These are phyloP conservation scores for Fusarium sp. DNA, from an alignment of 2,329 filamentous ascomycete genomes.

Conservation along the genomic window DNA sequence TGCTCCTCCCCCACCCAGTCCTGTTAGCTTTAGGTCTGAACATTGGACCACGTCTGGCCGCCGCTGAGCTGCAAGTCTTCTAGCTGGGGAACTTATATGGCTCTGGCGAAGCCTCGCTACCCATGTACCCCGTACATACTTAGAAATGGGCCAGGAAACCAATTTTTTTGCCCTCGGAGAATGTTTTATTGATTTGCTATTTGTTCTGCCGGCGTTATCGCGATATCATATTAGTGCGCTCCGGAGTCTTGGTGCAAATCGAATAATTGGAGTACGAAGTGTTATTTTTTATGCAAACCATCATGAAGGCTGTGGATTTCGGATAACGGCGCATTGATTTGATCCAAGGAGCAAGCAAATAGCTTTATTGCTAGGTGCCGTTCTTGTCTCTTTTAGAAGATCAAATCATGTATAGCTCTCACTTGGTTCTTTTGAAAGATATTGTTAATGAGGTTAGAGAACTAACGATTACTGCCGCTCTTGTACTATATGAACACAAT, in stretches of 20 bases:
- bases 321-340: slow-evolving; percentile 32
- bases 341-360: slow-evolving; percentile 28
- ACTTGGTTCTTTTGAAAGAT: background rate
- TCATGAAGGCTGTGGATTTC: slow-evolving; percentile 13
- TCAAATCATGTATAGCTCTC: background rate
- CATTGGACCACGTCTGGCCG: slow-evolving; percentile 58
- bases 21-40: slow-evolving; percentile 68
- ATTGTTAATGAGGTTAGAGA: slow-evolving; percentile 3
- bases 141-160: background rate
- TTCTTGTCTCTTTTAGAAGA: slow-evolving; percentile 7
- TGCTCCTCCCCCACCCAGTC: slow-evolving; percentile 72
- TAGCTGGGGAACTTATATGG: slow-evolving; percentile 10
- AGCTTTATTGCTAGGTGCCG: slow-evolving; percentile 7
- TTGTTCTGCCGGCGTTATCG: slow-evolving; percentile 26
- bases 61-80: slow-evolving; percentile 38
- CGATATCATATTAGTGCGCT: slow-evolving; percentile 21
- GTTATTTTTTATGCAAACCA: slow-evolving; percentile 8
- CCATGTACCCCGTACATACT: slow-evolving; percentile 3
- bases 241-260: slow-evolving; percentile 34
- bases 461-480: background rate
- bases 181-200: background rate
- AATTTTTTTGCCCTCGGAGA: background rate
- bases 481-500: slow-evolving; percentile 6
- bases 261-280: slow-evolving; percentile 24
- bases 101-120: slow-evolving; percentile 18